Conservation (phyloP, 352 stramenopile genomes). For the Blastocystis sp. region DNA sequence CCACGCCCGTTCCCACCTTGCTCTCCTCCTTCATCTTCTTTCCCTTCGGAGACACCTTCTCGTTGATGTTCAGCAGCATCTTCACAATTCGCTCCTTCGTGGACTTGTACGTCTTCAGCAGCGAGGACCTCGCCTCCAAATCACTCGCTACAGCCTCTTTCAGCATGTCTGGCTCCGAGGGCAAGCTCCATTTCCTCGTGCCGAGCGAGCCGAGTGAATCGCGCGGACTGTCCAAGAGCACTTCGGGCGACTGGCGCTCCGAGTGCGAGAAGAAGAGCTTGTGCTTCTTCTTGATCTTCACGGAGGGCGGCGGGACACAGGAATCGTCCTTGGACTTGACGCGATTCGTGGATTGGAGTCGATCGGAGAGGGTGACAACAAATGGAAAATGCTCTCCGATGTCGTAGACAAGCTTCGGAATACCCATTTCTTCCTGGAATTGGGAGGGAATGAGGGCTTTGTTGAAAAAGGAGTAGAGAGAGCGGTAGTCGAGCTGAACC, state of each 20-base stretch:
- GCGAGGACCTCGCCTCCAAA: not conserved
- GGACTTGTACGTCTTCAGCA: not conserved
- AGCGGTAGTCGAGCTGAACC: slow-evolving; percentile 19
- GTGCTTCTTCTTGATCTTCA: not conserved
- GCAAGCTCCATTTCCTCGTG: not conserved
- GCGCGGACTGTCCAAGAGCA: not conserved
- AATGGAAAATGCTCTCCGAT: slow-evolving; percentile 48
- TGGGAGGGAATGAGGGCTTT: slow-evolving; percentile 36
- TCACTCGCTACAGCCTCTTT: not conserved
- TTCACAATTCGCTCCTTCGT: slow-evolving; percentile 34
- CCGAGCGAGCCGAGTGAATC: not conserved
- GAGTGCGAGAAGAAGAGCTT: not conserved
- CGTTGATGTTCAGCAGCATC: slow-evolving; percentile 66
- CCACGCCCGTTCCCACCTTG: not conserved
- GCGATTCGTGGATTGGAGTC: not conserved
- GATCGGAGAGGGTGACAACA: slow-evolving; percentile 26
- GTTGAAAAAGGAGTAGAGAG: slow-evolving; percentile 35
- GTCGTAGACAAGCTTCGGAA: slow-evolving; percentile 58
- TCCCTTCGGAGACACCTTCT: slow-evolving; percentile 9
- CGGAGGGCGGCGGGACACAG: not conserved
- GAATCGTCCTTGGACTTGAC: not conserved
- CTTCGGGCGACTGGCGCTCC: not conserved
- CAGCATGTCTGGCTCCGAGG: not conserved
- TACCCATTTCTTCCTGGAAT: slow-evolving; percentile 61
- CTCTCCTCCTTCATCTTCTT: slow-evolving; percentile 44